Percentiles rank a stretch among this genome's conserved stretches.
phyloP scores from a whole-genome alignment of 1,139 yeast species.

The Scheffersomyces cryptocercus region DNA sequence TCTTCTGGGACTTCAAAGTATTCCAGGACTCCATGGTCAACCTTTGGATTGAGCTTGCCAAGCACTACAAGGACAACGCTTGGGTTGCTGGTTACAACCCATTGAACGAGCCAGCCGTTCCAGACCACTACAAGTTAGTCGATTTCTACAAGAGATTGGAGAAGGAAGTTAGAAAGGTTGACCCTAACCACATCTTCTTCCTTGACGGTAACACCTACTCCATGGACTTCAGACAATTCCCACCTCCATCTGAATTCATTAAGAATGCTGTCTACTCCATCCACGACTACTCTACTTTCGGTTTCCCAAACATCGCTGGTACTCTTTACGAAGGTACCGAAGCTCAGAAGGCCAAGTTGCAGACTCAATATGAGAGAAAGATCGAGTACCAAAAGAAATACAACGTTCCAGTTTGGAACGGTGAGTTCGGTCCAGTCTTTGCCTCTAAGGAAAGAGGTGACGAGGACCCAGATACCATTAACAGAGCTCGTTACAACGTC shows the following conservation, averaged over 20 bases:
- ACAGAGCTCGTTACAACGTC: conserved; percentile 37
- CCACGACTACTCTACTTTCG: conserved; percentile 43
- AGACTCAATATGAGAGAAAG: conserved; percentile 38
- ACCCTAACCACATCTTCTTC: conserved; percentile 45
- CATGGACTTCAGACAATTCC: conserved; percentile 47
- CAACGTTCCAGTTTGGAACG: conserved; percentile 52
- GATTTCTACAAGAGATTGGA: conserved; percentile 35
- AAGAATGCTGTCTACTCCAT: conserved; percentile 45
- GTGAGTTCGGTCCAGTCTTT: conserved; percentile 53
- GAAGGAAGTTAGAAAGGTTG: conserved; percentile 36
- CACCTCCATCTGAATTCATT: conserved; percentile 28
- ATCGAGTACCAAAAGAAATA: conserved; percentile 36
- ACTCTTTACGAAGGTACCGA: conserved; percentile 31
- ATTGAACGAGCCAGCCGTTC: conserved; percentile 47
- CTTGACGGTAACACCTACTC: conserved; percentile 51
- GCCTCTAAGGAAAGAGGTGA: conserved; percentile 43
- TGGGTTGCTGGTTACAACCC: conserved; percentile 54
- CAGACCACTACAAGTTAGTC: conserved; percentile 39
- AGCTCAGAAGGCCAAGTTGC: conserved; percentile 31
- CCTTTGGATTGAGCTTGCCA: conserved; percentile 43
- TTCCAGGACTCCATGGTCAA: conserved; percentile 44
- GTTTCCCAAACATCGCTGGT: conserved; percentile 40
- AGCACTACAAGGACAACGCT: conserved; percentile 39
- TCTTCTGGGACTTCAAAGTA: conserved; percentile 47
- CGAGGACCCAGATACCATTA: conserved; percentile 32